Percentiles rank a stretch among this genome's conserved stretches.
Conservation (phyloP, 2,329 filamentous ascomycete genomes). For the Penicillium aurantiogriseum region DNA sequence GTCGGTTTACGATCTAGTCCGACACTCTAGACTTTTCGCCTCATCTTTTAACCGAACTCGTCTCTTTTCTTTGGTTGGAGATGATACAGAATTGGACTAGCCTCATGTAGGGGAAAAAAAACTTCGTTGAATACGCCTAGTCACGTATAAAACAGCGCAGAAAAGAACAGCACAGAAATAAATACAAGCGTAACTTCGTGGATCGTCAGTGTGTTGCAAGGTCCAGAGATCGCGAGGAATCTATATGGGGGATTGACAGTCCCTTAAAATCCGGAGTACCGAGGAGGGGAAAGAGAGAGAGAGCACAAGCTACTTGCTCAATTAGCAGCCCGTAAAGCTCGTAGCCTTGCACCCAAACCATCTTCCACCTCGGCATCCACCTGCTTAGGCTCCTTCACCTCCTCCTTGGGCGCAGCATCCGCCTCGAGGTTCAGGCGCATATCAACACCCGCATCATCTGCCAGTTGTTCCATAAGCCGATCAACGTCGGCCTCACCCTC, state of each 20-base stretch:
- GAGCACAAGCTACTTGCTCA: constrained; percentile 12
- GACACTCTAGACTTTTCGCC: constrained; percentile 3
- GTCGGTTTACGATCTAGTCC: constrained; percentile 2
- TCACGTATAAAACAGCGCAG: neutral
- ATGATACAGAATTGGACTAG: neutral
- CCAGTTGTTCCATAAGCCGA: constrained; percentile 45
- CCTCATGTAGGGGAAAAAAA: neutral
- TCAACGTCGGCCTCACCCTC: constrained; percentile 45
- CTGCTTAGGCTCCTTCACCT: constrained; percentile 41
- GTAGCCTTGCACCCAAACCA: constrained; percentile 41
- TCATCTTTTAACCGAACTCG: neutral
- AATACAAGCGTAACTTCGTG: constrained; percentile 11
- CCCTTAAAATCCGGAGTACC: neutral
- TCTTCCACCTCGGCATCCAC: constrained; percentile 41
- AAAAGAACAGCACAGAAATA: neutral
- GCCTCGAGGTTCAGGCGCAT: constrained; percentile 42
- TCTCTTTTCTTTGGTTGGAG: neutral
- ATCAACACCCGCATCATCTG: constrained; percentile 46
- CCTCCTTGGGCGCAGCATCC: constrained; percentile 40
- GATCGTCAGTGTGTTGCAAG: constrained; percentile 2
- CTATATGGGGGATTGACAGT: neutral
- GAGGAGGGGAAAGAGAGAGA: neutral
- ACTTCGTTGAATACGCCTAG: neutral
- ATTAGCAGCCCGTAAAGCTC: constrained; percentile 41
- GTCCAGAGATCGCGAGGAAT: constrained; percentile 1